Evolutionary conservation across 768 basidiomycete genomes (phyloP).

Genomic region (Austroboletus eburneus): DNA sequence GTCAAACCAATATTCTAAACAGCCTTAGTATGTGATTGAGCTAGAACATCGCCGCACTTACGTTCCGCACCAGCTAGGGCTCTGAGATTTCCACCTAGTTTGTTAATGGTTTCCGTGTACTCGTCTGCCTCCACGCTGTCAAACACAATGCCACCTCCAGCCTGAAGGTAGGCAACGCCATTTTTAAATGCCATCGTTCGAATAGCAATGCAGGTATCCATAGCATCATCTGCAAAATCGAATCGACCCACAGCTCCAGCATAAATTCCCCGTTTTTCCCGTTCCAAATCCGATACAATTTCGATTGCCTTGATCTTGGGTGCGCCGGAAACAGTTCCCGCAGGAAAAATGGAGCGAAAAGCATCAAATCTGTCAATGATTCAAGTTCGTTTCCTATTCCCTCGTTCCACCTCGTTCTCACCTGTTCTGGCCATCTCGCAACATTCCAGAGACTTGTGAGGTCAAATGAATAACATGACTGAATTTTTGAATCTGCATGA

Average conservation of each 20-base stretch:
- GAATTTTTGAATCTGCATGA: constrained; percentile 93
- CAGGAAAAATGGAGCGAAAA: constrained; percentile 98
- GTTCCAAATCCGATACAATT: constrained; percentile 80
- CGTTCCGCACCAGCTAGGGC: constrained; percentile 87
- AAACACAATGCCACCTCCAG: constrained; percentile 95
- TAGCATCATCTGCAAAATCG: constrained; percentile 89
- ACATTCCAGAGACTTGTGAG: constrained; percentile 84
- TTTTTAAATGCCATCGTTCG: constrained; percentile 97
- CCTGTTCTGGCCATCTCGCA: constrained; percentile 84
- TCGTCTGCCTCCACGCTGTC: constrained; percentile 99
- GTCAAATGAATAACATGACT: constrained; percentile 98
- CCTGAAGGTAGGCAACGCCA: constrained; percentile 87
- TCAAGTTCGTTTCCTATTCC: constrained; percentile 4
- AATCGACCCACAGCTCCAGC: constrained; percentile 98
- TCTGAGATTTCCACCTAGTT: constrained; percentile 80
- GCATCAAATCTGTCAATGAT: constrained; percentile 76
- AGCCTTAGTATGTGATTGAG: constrained; percentile 16
- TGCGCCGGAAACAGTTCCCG: constrained; percentile 97
- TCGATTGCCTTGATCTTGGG: constrained; percentile 99
- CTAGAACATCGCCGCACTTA: constrained; percentile 38
- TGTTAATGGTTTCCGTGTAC: constrained; percentile 93
- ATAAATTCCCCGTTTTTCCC: constrained; percentile 89
- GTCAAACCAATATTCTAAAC: constrained; percentile 65
- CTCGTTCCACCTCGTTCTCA: constrained; percentile 27
- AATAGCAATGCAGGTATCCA: constrained; percentile 99